Conservation (phyloP, 495 filamentous ascomycete genomes). For the Penicillium mononematosum region DNA sequence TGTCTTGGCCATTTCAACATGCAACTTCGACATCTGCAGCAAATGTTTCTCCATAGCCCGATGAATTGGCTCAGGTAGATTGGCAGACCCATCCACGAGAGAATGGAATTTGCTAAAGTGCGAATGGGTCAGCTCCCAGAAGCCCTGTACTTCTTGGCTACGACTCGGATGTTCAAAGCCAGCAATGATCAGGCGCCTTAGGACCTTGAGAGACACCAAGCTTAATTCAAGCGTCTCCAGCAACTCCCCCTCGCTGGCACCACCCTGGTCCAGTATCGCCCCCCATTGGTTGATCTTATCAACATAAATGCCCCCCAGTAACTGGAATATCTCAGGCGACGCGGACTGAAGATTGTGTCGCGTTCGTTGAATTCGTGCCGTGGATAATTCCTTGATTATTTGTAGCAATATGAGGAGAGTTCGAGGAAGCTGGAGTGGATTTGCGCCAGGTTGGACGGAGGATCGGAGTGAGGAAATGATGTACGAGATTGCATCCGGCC, state of each 20-base stretch:
- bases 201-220: conserved; percentile 70
- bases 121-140: conserved; percentile 70
- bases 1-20: conserved; percentile 72
- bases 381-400: conserved; percentile 85
- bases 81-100: conserved; percentile 30
- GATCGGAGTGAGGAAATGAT: conserved; percentile 62
- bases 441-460: conserved; percentile 41
- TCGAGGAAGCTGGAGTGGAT: conserved; percentile 61
- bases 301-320: conserved; percentile 74
- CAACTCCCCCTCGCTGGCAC: conserved; percentile 56
- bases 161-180: conserved; percentile 84
- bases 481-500: conserved; percentile 51
- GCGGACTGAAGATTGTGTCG: conserved; percentile 69
- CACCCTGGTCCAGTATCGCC: conserved; percentile 52
- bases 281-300: conserved; percentile 72
- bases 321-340: conserved; percentile 75
- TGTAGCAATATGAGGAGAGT: conserved; percentile 75
- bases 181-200: conserved; percentile 74
- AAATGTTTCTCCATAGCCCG: conserved; percentile 76
- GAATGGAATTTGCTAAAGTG: conserved; percentile 71
- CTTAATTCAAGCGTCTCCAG: conserved; percentile 68
- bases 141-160: conserved; percentile 65
- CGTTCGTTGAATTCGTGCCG: conserved; percentile 67
- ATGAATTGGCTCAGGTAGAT: conserved; percentile 34
- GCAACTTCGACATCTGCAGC: conserved; percentile 85